phyloP scores from a whole-genome alignment of 805 yeast genomes.

The Pichia nanzhaoensis region DNA sequence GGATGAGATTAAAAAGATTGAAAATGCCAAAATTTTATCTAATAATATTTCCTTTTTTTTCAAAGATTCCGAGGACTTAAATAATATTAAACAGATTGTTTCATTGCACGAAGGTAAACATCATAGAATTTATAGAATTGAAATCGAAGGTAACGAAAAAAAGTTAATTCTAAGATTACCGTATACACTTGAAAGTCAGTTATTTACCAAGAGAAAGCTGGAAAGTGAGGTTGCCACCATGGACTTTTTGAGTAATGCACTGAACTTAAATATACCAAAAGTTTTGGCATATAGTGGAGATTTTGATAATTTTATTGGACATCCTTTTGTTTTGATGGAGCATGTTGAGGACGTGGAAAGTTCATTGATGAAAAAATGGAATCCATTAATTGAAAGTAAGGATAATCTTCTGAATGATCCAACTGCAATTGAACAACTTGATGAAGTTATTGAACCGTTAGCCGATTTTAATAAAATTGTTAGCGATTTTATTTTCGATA shows the following conservation, averaged over 20 bases:
- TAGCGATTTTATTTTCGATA: conserved; percentile 49
- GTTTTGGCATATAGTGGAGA: conserved; percentile 62
- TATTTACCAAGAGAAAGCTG: conserved; percentile 57
- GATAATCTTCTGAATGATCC: conserved; percentile 46
- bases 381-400: conserved; percentile 53
- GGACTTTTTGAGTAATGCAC: conserved; percentile 66
- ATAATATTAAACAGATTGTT: conserved; percentile 59
- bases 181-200: conserved; percentile 64
- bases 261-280: conserved; percentile 66
- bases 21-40: conserved; percentile 16
- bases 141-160: conserved; percentile 29
- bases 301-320: conserved; percentile 52
- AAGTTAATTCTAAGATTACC: conserved; percentile 81
- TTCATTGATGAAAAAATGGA: conserved; percentile 78
- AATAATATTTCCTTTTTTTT: conserved; percentile 18
- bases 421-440: conserved; percentile 42
- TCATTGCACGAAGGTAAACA: conserved; percentile 93
- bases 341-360: conserved; percentile 62
- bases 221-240: conserved; percentile 90
- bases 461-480: conserved; percentile 39
- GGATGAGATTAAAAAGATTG: conserved; percentile 31
- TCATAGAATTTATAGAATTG: conserved; percentile 75
- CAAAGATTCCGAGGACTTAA: conserved; percentile 12
- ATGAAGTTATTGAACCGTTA: conserved; percentile 62
- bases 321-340: conserved; percentile 81